Percentiles rank a stretch among this genome's conserved stretches.
Conservation (phyloP, 2,329 filamentous ascomycete genomes). For the Drechmeria coniospora region DNA sequence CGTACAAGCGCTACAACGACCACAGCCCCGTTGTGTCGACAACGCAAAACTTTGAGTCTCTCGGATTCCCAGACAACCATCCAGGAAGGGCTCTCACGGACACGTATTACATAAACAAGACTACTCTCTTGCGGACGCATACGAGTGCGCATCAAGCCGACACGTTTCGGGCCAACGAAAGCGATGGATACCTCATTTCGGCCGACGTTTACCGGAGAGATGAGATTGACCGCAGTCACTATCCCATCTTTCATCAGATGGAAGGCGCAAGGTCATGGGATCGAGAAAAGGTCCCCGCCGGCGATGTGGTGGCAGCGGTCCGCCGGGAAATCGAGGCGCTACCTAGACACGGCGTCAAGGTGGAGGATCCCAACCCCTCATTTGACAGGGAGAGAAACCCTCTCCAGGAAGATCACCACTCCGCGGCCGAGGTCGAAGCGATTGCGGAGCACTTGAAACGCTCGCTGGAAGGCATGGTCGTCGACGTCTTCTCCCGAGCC, state of each 20-base stretch:
- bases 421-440: conserved; percentile 62
- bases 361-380: conserved; percentile 72
- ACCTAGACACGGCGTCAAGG: conserved; percentile 57
- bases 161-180: conserved; percentile 56
- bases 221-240: conserved; percentile 88
- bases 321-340: conserved; percentile 55
- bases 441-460: conserved; percentile 76
- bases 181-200: conserved; percentile 72
- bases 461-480: conserved; percentile 76
- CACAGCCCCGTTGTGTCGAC: conserved; percentile 75
- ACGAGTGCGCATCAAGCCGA: conserved; percentile 87
- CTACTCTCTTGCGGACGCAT: conserved; percentile 78
- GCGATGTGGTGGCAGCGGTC: conserved; percentile 49
- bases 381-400: conserved; percentile 70
- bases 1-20: conserved; percentile 62
- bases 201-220: conserved; percentile 93
- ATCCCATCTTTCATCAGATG: conserved; percentile 98
- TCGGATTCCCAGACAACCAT: conserved; percentile 80
- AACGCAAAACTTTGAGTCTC: conserved; percentile 86
- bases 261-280: conserved; percentile 89
- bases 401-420: conserved; percentile 57
- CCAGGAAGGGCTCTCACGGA: conserved; percentile 76
- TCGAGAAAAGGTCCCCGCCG: conserved; percentile 39
- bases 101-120: conserved; percentile 85
- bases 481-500: conserved; percentile 73